Base-by-base conservation (phyloP, 306 rosid genomes). In the Hylodesmum podocarpum region DNA sequence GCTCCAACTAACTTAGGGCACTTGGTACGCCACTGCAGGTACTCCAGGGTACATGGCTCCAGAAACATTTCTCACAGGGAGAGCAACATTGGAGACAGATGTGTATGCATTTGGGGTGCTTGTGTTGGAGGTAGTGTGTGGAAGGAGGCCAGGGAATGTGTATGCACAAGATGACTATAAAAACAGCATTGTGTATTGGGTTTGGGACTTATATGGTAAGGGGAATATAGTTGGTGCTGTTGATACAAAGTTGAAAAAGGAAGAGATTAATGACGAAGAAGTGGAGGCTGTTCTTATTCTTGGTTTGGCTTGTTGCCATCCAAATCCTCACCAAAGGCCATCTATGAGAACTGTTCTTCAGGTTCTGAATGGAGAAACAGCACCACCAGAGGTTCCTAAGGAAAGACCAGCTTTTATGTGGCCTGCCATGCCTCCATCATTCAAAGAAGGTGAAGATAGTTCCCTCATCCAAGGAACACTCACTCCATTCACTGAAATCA, bases 31-130 rank as follows among this genome's bases (percentile, higher is more conserved):
- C n/a, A n/a, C n/a, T 34, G 96, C 96, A 5, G 98, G 98, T 14
- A 93, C 98, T 0, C 96, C 86, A 0, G 96, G 96, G 1, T 90
- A 93, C 54, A 93, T 93, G 98, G 93, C 98, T 1, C 98, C 94
- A 1, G 98, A 90, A 61, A 89, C 89, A 0, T 90, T 93, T 40
- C 88, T 90, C 12, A 82, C 70, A 0, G 86, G 90, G 1, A 66
- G 98, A 55, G 96, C 94, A 1, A 89, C 94, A 0, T 83, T 91
- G 24, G 94, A 90, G 66, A 93, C 94, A 0, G 97, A 93, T 59
- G 87, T 93, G 5, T 93, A 90, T 65, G 90, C 96, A 5, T 90
- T 87, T 68, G 96, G 97, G 1, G 87, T 93, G 7, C 88, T 93
- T 21, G 83, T 89, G 8, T 46, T 86, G 43, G 93, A 90, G 73